Base-by-base conservation (phyloP, 2,329 filamentous ascomycete genomes). In the Fusarium cyanostomum region DNA sequence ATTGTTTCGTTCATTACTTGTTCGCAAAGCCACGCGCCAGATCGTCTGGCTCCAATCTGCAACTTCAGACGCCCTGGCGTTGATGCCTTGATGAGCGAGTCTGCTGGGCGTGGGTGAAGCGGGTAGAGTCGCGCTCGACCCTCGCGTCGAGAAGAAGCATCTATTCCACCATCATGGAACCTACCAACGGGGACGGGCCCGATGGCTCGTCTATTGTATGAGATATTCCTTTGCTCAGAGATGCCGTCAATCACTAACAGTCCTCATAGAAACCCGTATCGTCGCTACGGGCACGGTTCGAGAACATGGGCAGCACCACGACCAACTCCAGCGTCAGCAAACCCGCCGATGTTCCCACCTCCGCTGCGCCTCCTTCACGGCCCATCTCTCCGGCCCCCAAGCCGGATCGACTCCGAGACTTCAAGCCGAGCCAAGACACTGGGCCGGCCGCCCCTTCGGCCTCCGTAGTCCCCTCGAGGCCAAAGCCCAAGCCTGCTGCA, bases 131-230 rank as follows among this genome's bases (percentile, higher is more conserved):
- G 62, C 72, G 69, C 69, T 71, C 60, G 67, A 67, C 68, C 72
- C 71, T 73, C 64, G 59, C 62, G 67, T 71, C 62, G 62, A 71
- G 66, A 64, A 57, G 52, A 63, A 66, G 49, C 64, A 74, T 62
- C 57, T 62, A 38, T 59, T 62, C 56, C 62, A 55, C 56, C 56
- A 68, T 52, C 59, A 76, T 77, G 74, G 73, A 74, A 37, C 64
- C 71, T 42, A 53, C 63, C 44, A 67, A 75, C 30, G 70, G 70
- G 55, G 74, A 91, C 69, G 89, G 86, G 77, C 87, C 87, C 56
- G 91, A 94, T 82, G 89, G 84, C 79, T 89, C 90, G 57, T 93
- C 91, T 64, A 88, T 94, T 70, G 89, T 91, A 77, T 76, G 87
- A 76, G 50, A 75, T 77, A 87, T 77, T 42, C 33, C 15, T 26